Evolutionary conservation across 179 eudicot species (phyloP), one percentile per base, ranked within the genome.

Genomic region (Silene noctiflora): DNA sequence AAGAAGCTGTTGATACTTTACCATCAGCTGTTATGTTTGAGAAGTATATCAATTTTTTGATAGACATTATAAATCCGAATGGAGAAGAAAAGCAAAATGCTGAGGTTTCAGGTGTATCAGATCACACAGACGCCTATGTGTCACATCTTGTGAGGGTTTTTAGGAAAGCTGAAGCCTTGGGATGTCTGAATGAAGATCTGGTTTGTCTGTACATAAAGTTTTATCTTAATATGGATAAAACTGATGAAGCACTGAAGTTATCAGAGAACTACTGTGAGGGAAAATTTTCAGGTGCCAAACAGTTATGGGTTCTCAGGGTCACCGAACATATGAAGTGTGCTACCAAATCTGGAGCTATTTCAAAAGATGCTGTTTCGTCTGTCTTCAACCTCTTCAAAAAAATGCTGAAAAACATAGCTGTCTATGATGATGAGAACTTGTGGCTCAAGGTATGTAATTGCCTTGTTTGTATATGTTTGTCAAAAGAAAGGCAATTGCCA

Each of bases 391-490:
- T 87, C 33, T 73, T 90, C 73, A 85, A 75, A 79, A 78, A 74
- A 75, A 79, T 84, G 79, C 84, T 92, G 76, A 76, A 60, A 62
- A 83, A 80, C 61, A 77, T 85, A 44, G 25, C 86, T 42, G 80
- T 86, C 72, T 83, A 85, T 13, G 82, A 89, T 79, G 90, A 88
- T 21, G 89, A 94, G 71, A 78, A 77, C 78, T 73, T 94, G 78
- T 94, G 98, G 98, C 77, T 87, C 73, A 86, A 88, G 97, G 98
- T 92, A 94, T 71, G 89, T 33, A 70, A 22, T 63, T 25, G 48
- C 70, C 14, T 19, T 27, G 39, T 24, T 6, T 17, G 3, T 77
- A 4, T 77, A 6, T 27, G 10, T 63, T 24, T 6, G 20, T 31
- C 46, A 60, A 73, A 1, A 35, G 29, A 31, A 77, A n/a, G n/a